These are phyloP conservation scores for Thamnidium elegans DNA, from an alignment of 192 early-diverging fungal genomes.

Conservation along the genomic window DNA sequence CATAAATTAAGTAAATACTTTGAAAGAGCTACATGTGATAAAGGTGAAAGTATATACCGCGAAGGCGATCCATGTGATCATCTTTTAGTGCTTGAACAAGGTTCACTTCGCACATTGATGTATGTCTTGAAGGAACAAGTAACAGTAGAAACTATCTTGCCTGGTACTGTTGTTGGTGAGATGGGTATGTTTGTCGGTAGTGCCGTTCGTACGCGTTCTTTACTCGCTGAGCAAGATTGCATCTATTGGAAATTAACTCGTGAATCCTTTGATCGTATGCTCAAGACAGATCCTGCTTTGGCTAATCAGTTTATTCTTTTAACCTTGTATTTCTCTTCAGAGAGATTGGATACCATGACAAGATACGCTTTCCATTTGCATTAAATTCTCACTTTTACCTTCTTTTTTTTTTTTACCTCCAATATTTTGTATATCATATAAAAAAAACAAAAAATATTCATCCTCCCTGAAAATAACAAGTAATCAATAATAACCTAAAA, in stretches of 20 bases:
- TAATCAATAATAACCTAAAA: background rate
- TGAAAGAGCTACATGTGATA: conserved; percentile 49
- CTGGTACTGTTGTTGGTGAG: conserved; percentile 91
- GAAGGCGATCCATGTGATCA: conserved; percentile 56
- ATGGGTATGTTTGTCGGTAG: conserved; percentile 70
- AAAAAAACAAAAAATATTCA: background rate
- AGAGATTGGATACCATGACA: conserved; percentile 45
- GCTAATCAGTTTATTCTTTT: conserved; percentile 77
- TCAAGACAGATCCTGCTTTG: conserved; percentile 62
- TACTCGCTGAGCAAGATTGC: conserved; percentile 62
- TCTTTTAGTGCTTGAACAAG: conserved; percentile 77
- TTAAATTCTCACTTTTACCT: background rate
- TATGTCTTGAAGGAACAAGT: background rate
- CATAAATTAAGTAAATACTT: conserved; percentile 63
- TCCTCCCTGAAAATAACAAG: background rate
- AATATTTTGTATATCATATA: background rate
- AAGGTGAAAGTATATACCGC: conserved; percentile 65
- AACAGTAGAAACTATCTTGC: conserved; percentile 78
- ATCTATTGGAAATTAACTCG: conserved; percentile 76
- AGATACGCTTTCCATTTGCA: conserved; percentile 40
- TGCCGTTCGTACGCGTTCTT: conserved; percentile 37
- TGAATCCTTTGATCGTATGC: conserved; percentile 62
- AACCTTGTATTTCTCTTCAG: conserved; percentile 71
- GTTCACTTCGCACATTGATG: conserved; percentile 51
- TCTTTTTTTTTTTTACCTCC: background rate